A percentile compares a stretch with the other conserved stretches of the same genome.
phyloP scores from a whole-genome alignment of 208 protist species.

The Wallacemonas collosoma region DNA sequence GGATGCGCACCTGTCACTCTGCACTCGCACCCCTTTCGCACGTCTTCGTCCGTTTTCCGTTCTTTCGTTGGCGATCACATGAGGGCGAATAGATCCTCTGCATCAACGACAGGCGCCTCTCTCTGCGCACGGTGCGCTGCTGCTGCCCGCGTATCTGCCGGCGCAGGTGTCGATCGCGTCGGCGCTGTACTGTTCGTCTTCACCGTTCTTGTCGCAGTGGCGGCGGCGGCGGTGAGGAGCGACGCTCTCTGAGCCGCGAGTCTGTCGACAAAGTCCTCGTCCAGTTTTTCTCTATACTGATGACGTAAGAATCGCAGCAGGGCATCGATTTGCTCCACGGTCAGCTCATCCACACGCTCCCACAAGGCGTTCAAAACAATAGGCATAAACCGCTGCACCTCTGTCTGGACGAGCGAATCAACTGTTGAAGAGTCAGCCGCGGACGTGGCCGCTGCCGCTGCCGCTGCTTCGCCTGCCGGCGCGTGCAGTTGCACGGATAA shows the following conservation, averaged over 20 bases:
- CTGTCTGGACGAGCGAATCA: no score
- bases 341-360: conserved; percentile 68
- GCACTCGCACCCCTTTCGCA: neutral
- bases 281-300: conserved; percentile 56
- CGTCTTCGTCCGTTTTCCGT: neutral
- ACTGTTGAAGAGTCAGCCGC: neutral
- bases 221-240: conserved; percentile 2
- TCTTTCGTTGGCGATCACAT: neutral
- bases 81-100: neutral
- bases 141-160: neutral
- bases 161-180: neutral
- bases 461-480: neutral
- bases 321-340: conserved; percentile 44
- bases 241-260: conserved; percentile 43
- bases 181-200: neutral
- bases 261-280: conserved; percentile 72
- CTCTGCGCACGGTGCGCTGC: neutral
- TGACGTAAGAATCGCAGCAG: conserved; percentile 60
- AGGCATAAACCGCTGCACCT: conserved; percentile 11
- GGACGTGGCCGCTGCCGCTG: neutral
- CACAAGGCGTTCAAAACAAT: conserved; percentile 71
- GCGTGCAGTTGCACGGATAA: conserved; percentile 45
- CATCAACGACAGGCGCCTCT: neutral
- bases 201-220: neutral
- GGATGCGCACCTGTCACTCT: neutral